A percentile compares a stretch with the other conserved stretches of the same genome.
These are phyloP conservation scores for Bathelium albidoporum DNA, from an alignment of 495 filamentous ascomycete genomes.

Conservation along the genomic window DNA sequence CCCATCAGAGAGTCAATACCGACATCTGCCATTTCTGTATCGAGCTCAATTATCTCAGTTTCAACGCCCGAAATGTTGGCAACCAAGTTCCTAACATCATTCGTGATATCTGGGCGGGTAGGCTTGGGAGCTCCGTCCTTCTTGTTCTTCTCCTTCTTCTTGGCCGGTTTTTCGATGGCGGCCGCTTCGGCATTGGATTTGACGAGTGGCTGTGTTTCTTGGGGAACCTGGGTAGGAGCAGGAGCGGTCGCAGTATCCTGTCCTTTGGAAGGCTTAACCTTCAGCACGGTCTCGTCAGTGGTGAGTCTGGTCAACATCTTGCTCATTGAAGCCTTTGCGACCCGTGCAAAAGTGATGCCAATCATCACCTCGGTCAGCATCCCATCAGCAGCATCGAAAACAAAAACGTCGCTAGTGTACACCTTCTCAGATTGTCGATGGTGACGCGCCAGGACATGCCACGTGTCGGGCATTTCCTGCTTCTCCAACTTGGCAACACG, in stretches of 20 bases:
- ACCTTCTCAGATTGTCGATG: conserved; percentile 7
- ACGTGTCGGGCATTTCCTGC: background rate
- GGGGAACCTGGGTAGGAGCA: too few relatives aligned
- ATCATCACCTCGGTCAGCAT: conserved; percentile 2
- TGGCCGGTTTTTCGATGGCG: background rate
- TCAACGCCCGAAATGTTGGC: background rate
- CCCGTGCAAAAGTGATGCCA: background rate
- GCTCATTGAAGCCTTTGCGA: background rate
- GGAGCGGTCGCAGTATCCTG: too few relatives aligned
- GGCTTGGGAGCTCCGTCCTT: background rate
- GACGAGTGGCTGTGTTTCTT: too few relatives aligned
- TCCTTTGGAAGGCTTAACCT: background rate
- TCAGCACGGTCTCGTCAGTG: background rate
- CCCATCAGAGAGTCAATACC: background rate
- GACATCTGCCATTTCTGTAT: background rate
- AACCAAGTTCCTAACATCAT: background rate
- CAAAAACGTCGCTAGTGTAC: conserved; percentile 21
- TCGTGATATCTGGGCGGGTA: background rate
- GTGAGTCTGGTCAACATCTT: conserved; percentile 1
- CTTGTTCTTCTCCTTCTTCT: background rate
- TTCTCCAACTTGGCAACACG: background rate
- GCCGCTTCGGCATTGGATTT: background rate
- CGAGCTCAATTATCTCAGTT: background rate
- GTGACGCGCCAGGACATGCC: conserved; percentile 14
- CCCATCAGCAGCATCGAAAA: conserved; percentile 17